Evolutionary conservation across 257 asterid species (phyloP).

Genomic region (Solanum chiquidenum): DNA sequence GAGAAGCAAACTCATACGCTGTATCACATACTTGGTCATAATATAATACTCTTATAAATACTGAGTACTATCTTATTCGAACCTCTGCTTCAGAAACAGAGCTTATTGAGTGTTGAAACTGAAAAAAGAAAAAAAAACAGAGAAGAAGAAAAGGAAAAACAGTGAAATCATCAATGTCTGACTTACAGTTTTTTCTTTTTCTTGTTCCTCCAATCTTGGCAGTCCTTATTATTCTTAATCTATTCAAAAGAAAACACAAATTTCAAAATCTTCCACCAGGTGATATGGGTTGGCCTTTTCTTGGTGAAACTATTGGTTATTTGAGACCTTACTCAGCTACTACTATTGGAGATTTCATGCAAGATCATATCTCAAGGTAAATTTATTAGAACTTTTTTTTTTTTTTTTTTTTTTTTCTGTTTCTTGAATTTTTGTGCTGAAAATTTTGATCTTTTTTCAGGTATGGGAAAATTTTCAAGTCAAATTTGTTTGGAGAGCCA

Average conservation of each 20-base stretch:
- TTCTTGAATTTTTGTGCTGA: neutral
- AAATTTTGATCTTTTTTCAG: slow-evolving; percentile 12
- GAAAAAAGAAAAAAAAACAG: neutral
- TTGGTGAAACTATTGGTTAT: slow-evolving; percentile 76
- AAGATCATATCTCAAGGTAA: slow-evolving; percentile 71
- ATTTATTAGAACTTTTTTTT: neutral
- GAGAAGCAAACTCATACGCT: accelerated
- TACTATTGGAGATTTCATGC: slow-evolving; percentile 71
- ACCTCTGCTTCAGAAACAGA: neutral
- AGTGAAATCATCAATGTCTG: slow-evolving; percentile 22
- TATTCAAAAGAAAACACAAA: slow-evolving; percentile 22
- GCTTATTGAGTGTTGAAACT: neutral
- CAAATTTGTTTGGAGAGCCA: slow-evolving; percentile 72
- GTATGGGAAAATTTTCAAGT: slow-evolving; percentile 76
- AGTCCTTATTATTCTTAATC: slow-evolving; percentile 23
- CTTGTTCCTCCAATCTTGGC: slow-evolving; percentile 23
- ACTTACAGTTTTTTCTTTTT: slow-evolving; percentile 34
- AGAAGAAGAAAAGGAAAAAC: neutral
- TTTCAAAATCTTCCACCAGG: slow-evolving; percentile 73
- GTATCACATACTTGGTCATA: no score
- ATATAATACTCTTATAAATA: neutral
- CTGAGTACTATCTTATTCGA: neutral
- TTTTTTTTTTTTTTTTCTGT: neutral
- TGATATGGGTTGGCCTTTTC: slow-evolving; percentile 88
- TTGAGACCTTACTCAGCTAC: slow-evolving; percentile 71